Evolutionary conservation across 257 asterid genomes (phyloP).

Genomic region (Fraxinus excelsior): DNA sequence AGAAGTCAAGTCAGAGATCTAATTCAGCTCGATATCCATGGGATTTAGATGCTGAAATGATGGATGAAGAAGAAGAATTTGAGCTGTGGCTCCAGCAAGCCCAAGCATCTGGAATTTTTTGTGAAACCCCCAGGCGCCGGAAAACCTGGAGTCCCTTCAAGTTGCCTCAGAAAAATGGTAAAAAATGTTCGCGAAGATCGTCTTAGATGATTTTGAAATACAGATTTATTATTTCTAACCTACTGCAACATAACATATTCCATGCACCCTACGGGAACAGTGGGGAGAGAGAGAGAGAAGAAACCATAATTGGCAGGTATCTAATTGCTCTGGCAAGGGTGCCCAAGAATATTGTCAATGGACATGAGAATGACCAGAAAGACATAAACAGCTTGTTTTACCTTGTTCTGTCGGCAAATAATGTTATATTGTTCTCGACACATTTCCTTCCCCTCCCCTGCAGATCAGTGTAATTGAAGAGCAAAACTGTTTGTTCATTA

Average conservation of each 20-base stretch:
- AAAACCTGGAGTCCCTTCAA: conserved; percentile 99
- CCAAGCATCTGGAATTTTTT: conserved; percentile 87
- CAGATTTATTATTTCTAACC: conserved; percentile 1
- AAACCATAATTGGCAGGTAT: background rate
- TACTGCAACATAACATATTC: background rate
- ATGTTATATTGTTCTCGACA: conserved; percentile 27
- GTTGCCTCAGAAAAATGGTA: conserved; percentile 78
- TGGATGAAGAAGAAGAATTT: conserved; percentile 94
- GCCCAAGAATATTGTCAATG: background rate
- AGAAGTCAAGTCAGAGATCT: conserved; percentile 72
- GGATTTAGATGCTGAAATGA: conserved; percentile 94
- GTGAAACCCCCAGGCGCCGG: conserved; percentile 85
- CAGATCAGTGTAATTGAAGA: conserved; percentile 28
- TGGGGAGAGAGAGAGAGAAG: background rate
- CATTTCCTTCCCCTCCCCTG: background rate
- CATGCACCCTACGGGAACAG: conserved; percentile 3
- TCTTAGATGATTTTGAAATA: conserved; percentile 45
- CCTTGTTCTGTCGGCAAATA: conserved; percentile 47
- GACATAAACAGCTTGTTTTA: conserved; percentile 35
- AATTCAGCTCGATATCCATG: conserved; percentile 83
- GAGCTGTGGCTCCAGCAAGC: conserved; percentile 98
- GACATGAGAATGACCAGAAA: conserved; percentile 13
- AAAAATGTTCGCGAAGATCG: conserved; percentile 81
- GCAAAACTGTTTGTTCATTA: conserved; percentile 45
- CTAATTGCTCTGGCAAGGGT: background rate